phyloP scores from a whole-genome alignment of 1,139 yeast species.

The Taphrina sp. region DNA sequence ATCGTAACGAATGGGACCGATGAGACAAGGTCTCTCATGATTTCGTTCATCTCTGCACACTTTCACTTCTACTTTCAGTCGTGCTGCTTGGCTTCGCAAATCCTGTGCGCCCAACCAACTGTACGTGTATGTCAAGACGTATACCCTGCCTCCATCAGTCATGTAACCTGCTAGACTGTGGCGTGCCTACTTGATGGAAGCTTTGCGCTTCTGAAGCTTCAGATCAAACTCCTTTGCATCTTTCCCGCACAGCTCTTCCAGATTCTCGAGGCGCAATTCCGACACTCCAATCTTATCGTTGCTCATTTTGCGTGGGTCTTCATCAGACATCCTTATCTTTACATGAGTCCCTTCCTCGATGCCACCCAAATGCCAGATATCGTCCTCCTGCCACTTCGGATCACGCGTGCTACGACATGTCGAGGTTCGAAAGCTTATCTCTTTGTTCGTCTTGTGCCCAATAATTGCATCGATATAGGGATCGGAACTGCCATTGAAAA shows the following conservation, averaged over 20 bases:
- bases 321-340: constrained; percentile 21
- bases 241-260: constrained; percentile 8
- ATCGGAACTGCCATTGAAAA: constrained; percentile 23
- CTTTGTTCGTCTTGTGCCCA: constrained; percentile 15
- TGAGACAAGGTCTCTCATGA: constrained; percentile 3
- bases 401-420: constrained; percentile 22
- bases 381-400: constrained; percentile 29
- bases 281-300: constrained; percentile 28
- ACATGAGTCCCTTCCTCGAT: constrained; percentile 16
- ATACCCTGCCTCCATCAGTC: no score
- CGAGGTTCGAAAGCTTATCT: constrained; percentile 19
- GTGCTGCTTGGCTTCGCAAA: constrained; percentile 3
- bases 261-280: background rate
- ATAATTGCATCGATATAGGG: constrained; percentile 27
- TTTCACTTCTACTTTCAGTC: constrained; percentile 8
- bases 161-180: no score
- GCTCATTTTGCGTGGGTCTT: constrained; percentile 26
- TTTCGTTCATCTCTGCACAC: constrained; percentile 5
- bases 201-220: constrained; percentile 29
- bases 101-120: constrained; percentile 12
- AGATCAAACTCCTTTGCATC: constrained; percentile 12
- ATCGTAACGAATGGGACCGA: constrained; percentile 23
- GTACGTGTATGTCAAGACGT: constrained; percentile 7
- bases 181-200: no score
- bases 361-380: constrained; percentile 30